Conservation (phyloP, 2,329 filamentous ascomycete genomes). For the Aspergillus ochraceus region DNA sequence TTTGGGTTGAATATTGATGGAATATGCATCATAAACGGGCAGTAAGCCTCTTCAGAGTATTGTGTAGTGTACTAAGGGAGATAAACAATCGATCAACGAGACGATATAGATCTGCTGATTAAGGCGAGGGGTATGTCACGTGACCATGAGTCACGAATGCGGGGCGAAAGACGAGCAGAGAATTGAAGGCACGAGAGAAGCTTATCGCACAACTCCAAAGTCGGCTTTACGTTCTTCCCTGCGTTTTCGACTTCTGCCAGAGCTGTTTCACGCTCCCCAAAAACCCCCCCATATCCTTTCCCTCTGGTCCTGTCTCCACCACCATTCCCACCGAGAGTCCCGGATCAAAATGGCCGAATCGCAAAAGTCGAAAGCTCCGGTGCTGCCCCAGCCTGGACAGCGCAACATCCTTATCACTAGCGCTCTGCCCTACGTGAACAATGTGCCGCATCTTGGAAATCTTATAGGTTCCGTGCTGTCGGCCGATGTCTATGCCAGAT, state of each 20-base stretch:
- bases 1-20: too few species aligned
- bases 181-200: not conserved
- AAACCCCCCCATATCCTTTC: not conserved
- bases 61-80: too few species aligned
- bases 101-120: not conserved
- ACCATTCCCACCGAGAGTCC: not conserved
- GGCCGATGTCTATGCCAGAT: conserved; percentile 75
- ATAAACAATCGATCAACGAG: too few species aligned
- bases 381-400: conserved; percentile 70
- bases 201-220: not conserved
- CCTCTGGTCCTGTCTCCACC: not conserved
- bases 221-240: not conserved
- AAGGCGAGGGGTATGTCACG: not conserved
- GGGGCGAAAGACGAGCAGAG: not conserved
- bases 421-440: conserved; percentile 83
- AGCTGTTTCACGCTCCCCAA: not conserved
- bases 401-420: conserved; percentile 88
- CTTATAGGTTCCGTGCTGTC: conserved; percentile 84
- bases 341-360: conserved; percentile 26
- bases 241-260: not conserved
- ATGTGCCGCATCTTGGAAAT: conserved; percentile 82
- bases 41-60: too few species aligned
- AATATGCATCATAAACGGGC: too few species aligned
- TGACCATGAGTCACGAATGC: not conserved
- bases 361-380: conserved; percentile 24